Evolutionary conservation across 2,329 filamentous ascomycete genomes (phyloP).

Genomic region (Botrytis pseudocinerea): DNA sequence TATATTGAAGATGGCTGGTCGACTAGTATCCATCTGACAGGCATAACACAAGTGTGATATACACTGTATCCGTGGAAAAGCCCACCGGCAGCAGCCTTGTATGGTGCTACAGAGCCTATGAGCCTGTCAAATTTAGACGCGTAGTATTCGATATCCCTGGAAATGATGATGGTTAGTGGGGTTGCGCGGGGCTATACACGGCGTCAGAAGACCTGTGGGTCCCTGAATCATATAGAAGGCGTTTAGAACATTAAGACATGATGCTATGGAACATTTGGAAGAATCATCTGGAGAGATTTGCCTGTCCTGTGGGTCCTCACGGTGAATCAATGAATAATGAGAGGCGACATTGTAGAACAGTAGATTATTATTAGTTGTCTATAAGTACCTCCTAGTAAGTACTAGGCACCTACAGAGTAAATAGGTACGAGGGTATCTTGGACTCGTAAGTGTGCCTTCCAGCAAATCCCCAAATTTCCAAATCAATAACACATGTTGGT

Average conservation of each 20-base stretch:
- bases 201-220: conserved; percentile 13
- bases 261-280: neutral
- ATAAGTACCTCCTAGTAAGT: neutral
- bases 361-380: conserved; percentile 16
- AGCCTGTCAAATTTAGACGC: conserved; percentile 20
- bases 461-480: neutral
- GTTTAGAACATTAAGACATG: neutral
- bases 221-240: conserved; percentile 7
- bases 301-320: neutral
- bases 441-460: conserved; percentile 9
- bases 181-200: conserved; percentile 20
- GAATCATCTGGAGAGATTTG: neutral
- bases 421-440: conserved; percentile 14
- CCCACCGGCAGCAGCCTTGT: conserved; percentile 4
- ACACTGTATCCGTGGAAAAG: neutral
- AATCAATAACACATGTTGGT: conserved; percentile 4
- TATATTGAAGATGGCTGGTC: conserved; percentile 7
- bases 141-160: conserved; percentile 11
- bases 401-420: neutral
- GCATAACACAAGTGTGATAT: neutral
- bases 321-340: neutral
- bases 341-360: neutral
- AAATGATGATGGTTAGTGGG: conserved; percentile 13
- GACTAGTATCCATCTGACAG: neutral
- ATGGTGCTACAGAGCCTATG: neutral